Base-by-base conservation (phyloP, 768 basidiomycete species). In the Leucosporidium creatinivorum region DNA sequence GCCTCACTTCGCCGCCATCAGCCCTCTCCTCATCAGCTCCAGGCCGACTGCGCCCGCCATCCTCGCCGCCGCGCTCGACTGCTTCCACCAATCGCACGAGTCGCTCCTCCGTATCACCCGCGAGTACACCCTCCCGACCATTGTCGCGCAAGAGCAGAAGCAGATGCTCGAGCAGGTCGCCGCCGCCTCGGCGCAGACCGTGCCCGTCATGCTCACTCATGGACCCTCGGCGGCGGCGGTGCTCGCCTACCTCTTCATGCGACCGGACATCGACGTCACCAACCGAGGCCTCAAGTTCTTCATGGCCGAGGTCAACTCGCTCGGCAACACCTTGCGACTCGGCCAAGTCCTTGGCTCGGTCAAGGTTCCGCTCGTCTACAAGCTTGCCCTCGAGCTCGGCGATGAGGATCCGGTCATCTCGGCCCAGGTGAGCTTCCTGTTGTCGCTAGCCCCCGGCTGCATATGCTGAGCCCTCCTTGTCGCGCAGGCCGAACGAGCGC, bases 381-480 rank as follows among this genome's bases (percentile, higher is more conserved):
- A 87, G 67, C 79, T 98, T 28, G 86, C 92, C 25, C 82, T 91
- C 47, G 83, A 83, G 17, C 80, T 96, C 75, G 93, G 92, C 4
- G 85, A 92, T 70, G 84, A 86, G 61, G 82, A 85, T 59, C 74
- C 76, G 0, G 78, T 77, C 6, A 78, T 80, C 8, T 80, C 80
- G 5, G 77, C 81, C 39, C 77, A 79, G 73, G 87, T 86, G 74
- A 68, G 82, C 65, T 17, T 13, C 61, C 0, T 31, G n/a, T 48
- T 23, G 33, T 15, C 8, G 28, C 31, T 56, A 33, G 52, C n/a
- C 55, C 58, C 17, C 18, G 66, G 6, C 31, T 69, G 79, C 1
- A 5, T 59, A 74, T 33, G 82, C 80, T 31, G 70, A 83, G 8
- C 75, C 5, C 31, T n/a, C 49, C 4, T 36, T 1, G 33, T 48